Evolutionary conservation across 306 rosid genomes (phyloP), one percentile per base, ranked within the genome.

Genomic region (Clitoria ternatea): DNA sequence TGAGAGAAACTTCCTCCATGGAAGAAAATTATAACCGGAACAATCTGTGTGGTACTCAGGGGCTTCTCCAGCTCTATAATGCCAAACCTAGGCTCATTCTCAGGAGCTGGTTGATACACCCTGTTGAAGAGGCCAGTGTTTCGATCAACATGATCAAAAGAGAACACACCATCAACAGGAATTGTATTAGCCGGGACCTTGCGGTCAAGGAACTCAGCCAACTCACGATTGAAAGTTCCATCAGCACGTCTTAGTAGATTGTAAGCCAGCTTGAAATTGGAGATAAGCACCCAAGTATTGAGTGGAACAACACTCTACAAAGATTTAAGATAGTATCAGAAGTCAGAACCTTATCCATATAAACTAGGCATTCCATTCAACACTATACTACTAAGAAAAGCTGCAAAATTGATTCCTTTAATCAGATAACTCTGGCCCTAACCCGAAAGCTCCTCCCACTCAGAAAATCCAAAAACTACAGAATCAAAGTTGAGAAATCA

Each of bases 1-100:
- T 92, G 98, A 20, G 86, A 80, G 88, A 92, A 92, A 69, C 98
- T 92, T 62, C 98, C 98, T 17, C 98, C 98, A 10, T 92, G 98
- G 80, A 92, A 92, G 80, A 87, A 92, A 2, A 92, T 45, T 50
- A 92, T 89, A 20, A 92, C 92, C 0, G 98, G 98, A 2, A 92
- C 92, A 42, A 85, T 65, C 76, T 81, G 50, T 4, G 89, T 80
- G 15, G 82, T 70, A 77, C 90, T 89, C 59, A 92, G 55, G 29
- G 98, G 96, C 78, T 59, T 85, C 47, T 82, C 89, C 2, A 92
- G 83, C 73, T 89, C 90, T 39, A 73, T 49, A 4, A 72, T 55
- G 27, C 85, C 86, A 83, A 83, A 85, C 5, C 59, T 73, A 43
- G 86, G 18, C 44, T 77, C 83, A 26, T 62, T 82, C 40, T 73